Evolutionary conservation across 306 rosid genomes (phyloP).

Genomic region (Sesbania bispinosa): DNA sequence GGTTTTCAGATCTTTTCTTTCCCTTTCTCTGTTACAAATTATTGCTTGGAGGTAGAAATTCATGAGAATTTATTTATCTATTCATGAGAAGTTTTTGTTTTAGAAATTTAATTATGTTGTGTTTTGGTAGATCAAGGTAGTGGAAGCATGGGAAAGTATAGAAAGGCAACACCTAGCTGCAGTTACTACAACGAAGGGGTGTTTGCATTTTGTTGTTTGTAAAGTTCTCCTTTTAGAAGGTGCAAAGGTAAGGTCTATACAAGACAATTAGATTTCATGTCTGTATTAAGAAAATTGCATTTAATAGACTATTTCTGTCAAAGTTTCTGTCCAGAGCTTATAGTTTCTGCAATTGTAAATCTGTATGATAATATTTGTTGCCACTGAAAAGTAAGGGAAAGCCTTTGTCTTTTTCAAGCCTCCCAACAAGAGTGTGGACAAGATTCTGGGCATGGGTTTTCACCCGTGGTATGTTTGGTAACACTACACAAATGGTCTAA

Average conservation of each 20-base stretch:
- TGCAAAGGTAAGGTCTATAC: slow-evolving; percentile 45
- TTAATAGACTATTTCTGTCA: no score
- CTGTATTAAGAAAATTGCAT: background rate
- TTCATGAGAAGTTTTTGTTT: background rate
- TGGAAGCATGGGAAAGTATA: slow-evolving; percentile 59
- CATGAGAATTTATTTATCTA: no score
- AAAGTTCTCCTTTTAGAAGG: slow-evolving; percentile 66
- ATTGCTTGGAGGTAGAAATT: no score
- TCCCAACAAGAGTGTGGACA: no score
- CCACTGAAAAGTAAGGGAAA: no score
- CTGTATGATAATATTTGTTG: no score
- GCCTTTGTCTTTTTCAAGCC: no score
- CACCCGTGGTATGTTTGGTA: slow-evolving; percentile 40
- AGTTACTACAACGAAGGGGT: slow-evolving; percentile 32
- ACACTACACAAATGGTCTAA: background rate
- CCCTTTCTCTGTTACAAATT: no score
- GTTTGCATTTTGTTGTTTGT: slow-evolving; percentile 49
- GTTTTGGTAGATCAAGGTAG: slow-evolving; percentile 39
- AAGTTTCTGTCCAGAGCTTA: no score
- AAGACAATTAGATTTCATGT: background rate
- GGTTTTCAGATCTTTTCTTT: no score
- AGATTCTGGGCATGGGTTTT: no score
- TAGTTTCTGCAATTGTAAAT: no score
- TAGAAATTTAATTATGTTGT: background rate
- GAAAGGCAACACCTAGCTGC: slow-evolving; percentile 58